Base-by-base conservation (phyloP, 1,284 basidiomycete genomes). In the Pascua sp. region DNA sequence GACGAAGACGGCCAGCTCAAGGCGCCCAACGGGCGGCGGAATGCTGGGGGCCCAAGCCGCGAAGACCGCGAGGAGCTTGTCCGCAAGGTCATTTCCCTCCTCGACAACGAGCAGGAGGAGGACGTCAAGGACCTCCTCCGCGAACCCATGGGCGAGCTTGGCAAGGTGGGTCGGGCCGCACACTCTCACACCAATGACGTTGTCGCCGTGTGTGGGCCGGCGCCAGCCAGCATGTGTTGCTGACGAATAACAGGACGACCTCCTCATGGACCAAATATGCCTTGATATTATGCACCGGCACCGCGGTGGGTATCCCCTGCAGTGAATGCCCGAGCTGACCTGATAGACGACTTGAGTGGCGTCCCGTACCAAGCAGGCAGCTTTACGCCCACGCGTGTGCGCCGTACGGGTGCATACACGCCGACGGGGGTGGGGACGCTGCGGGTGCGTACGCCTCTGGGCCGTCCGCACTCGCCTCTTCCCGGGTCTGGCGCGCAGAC, bases 21-120 rank as follows among this genome's bases (percentile, higher is more conserved):
- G 37, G 36, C 37, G 15, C 50, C 42, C 39, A 55, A 50, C 16
- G 48, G 43, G 15, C 38, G 39, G 37, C 53, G 37, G 32, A 18
- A 32, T 4, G 15, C 42, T 32, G 24, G 24, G 2, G 54, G 55
- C 10, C 57, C 56, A 4, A 61, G 49, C 36, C 54, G 61, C 11
- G 57, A 65, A 37, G 73, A 73, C 39, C 70, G 66, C 51, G 76
- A 78, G 45, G 78, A 80, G 42, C 77, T 91, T 11, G 83, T 91
- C 17, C 82, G 81, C 67, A 81, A 81, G 67, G 86, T 92, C 12
- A 87, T 89, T 36, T 77, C 80, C 5, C 77, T 90, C 49, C 82
- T 95, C 47, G 84, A 84, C 47, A 84, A 86, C 56, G 91, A 95
- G 74, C 84, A 87, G 59, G 91, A 93, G 75, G 91, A 94, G 59